These are phyloP conservation scores for Gossypium ekmanianum DNA, from an alignment of 345 rosid species.

Conservation along the genomic window DNA sequence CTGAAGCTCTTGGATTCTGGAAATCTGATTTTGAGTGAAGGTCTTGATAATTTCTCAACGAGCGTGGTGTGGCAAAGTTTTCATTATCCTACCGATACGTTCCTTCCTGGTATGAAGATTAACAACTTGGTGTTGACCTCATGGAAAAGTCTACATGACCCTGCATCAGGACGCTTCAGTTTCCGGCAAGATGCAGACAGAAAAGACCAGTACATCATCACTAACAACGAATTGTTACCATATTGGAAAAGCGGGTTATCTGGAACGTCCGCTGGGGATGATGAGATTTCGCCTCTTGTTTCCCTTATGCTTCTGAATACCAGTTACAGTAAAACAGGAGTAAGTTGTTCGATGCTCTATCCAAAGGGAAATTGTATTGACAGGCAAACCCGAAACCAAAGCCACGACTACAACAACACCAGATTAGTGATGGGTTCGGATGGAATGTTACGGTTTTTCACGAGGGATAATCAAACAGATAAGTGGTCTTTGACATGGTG, in stretches of 20 bases:
- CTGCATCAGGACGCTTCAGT: not conserved
- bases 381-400: not conserved
- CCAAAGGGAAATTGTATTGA: not conserved
- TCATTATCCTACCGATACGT: not conserved
- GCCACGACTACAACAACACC: not conserved
- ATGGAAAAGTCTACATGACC: conserved; percentile 10
- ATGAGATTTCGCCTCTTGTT: not conserved
- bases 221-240: not conserved
- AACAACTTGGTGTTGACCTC: not conserved
- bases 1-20: conserved; percentile 16
- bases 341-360: not conserved
- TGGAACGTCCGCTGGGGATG: not conserved
- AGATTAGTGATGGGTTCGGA: conserved; percentile 37
- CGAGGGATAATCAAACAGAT: conserved; percentile 1
- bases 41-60: not conserved
- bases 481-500: conserved; percentile 29
- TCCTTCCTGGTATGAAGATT: conserved; percentile 15
- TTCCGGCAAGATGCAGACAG: not conserved
- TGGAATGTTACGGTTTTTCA: conserved; percentile 30
- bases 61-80: conserved; percentile 13
- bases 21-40: conserved; percentile 9
- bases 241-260: conserved; percentile 9
- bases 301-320: not conserved
- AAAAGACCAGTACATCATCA: not conserved
- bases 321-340: not conserved